Conservation (phyloP, 2,329 filamentous ascomycete genomes). For the Monascus ruber region DNA sequence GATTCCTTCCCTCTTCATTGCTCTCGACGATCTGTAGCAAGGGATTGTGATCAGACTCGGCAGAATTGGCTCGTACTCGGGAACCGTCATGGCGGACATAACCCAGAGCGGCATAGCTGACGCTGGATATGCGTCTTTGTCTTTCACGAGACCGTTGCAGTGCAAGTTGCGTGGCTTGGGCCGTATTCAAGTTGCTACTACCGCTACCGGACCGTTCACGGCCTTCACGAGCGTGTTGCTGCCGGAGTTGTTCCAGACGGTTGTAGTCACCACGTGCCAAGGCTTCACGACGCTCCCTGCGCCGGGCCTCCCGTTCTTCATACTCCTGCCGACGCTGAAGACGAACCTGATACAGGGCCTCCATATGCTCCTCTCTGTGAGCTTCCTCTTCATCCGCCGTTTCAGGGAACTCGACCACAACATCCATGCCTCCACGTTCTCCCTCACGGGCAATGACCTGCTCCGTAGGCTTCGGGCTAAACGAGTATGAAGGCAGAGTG, state of each 20-base stretch:
- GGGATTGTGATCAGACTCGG: constrained; percentile 37
- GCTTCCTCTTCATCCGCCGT: constrained; percentile 67
- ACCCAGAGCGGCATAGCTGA: constrained; percentile 37
- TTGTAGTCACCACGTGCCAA: constrained; percentile 57
- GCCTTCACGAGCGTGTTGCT: constrained; percentile 41
- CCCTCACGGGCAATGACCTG: constrained; percentile 78
- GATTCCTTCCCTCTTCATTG: constrained; percentile 6
- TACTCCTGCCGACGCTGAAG: constrained; percentile 63
- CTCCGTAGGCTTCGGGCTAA: constrained; percentile 61
- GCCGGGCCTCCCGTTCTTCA: constrained; percentile 65
- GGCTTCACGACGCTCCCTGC: constrained; percentile 59
- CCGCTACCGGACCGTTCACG: constrained; percentile 23
- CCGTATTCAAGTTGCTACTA: constrained; percentile 22
- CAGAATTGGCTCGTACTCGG: constrained; percentile 35
- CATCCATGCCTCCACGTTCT: constrained; percentile 81
- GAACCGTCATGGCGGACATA: constrained; percentile 40
- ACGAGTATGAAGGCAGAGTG: constrained; percentile 78
- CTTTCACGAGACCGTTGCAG: constrained; percentile 34
- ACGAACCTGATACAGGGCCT: constrained; percentile 80
- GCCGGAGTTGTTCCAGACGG: constrained; percentile 53
- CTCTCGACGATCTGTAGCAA: constrained; percentile 19
- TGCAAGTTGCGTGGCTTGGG: constrained; percentile 27
- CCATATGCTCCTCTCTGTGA: constrained; percentile 82
- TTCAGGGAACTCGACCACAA: constrained; percentile 75
- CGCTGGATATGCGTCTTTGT: constrained; percentile 36